These are phyloP conservation scores for Tricholoma saponaceum DNA, from an alignment of 768 basidiomycete species.

Conservation along the genomic window DNA sequence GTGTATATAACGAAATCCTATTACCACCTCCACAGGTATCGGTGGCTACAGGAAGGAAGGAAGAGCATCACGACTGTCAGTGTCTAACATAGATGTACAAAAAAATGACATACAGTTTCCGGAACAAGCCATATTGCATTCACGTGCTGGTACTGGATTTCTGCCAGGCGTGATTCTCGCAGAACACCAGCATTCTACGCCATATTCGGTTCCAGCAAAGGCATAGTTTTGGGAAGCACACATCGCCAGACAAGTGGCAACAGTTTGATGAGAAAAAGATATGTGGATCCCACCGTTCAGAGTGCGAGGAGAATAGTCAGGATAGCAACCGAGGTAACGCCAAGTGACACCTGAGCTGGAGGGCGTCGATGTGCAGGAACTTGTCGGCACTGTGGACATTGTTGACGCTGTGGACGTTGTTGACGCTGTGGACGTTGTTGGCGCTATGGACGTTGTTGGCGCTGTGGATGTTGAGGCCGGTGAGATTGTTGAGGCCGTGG, in stretches of 20 bases:
- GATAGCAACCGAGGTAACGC: slow-evolving; percentile 17
- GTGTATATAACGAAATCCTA: slow-evolving; percentile 18
- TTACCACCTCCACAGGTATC: slow-evolving; percentile 28
- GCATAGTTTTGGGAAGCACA: slow-evolving; percentile 23
- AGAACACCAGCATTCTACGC: slow-evolving; percentile 29
- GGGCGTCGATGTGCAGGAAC: slow-evolving; percentile 11
- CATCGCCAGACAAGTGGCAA: slow-evolving; percentile 23
- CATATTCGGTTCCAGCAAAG: slow-evolving; percentile 29
- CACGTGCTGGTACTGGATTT: slow-evolving; percentile 13
- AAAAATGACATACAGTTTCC: slow-evolving; percentile 23
- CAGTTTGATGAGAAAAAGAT: slow-evolving; percentile 17
- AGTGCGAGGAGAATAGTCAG: slow-evolving; percentile 15
- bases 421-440: slow-evolving; percentile 12
- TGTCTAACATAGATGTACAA: neutral
- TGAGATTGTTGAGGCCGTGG: slow-evolving; percentile 12
- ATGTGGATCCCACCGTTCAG: slow-evolving; percentile 16
- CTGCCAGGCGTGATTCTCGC: slow-evolving; percentile 19
- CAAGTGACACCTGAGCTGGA: slow-evolving; percentile 5
- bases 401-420: slow-evolving; percentile 12
- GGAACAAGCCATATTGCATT: slow-evolving; percentile 29
- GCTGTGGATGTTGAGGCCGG: slow-evolving; percentile 6
- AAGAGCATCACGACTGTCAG: neutral
- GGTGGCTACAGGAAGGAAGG: slow-evolving; percentile 13
- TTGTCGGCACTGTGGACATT: slow-evolving; percentile 14
- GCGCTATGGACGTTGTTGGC: slow-evolving; percentile 9